phyloP scores from a whole-genome alignment of 1,284 basidiomycete genomes.

The Chondrostereum purpureum region DNA sequence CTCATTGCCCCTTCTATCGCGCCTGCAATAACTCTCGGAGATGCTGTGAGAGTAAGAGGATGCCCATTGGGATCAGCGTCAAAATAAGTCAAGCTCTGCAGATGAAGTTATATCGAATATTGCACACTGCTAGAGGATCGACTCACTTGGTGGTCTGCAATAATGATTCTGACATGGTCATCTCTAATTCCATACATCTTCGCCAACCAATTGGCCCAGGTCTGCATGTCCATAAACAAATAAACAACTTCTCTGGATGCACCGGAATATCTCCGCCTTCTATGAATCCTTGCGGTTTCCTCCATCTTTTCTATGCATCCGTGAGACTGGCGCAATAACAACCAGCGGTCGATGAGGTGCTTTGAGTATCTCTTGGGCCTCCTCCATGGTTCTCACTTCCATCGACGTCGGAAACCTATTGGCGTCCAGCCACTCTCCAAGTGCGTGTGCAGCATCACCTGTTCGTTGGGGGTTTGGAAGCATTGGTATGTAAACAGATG shows the following conservation, averaged over 20 bases:
- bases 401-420: conserved; percentile 67
- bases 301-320: conserved; percentile 19
- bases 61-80: not conserved
- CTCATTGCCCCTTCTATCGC: not conserved
- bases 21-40: not conserved
- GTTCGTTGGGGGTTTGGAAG: not conserved
- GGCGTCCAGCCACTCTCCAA: conserved; percentile 49
- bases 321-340: conserved; percentile 53
- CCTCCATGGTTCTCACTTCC: conserved; percentile 63
- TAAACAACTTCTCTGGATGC: conserved; percentile 65
- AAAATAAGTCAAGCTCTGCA: not conserved
- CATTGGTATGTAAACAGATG: conserved; percentile 6
- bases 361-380: conserved; percentile 80
- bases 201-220: conserved; percentile 83
- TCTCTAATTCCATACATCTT: conserved; percentile 69
- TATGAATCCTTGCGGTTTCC: not conserved
- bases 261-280: not conserved
- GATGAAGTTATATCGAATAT: not conserved
- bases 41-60: not conserved
- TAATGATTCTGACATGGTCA: not conserved
- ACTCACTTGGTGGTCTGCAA: not conserved
- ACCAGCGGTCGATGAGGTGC: conserved; percentile 68
- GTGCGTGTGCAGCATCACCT: conserved; percentile 15
- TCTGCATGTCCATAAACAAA: conserved; percentile 76
- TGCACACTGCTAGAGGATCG: not conserved